phyloP scores from a whole-genome alignment of 306 rosid species.

The Psophocarpus tetragonolobus region DNA sequence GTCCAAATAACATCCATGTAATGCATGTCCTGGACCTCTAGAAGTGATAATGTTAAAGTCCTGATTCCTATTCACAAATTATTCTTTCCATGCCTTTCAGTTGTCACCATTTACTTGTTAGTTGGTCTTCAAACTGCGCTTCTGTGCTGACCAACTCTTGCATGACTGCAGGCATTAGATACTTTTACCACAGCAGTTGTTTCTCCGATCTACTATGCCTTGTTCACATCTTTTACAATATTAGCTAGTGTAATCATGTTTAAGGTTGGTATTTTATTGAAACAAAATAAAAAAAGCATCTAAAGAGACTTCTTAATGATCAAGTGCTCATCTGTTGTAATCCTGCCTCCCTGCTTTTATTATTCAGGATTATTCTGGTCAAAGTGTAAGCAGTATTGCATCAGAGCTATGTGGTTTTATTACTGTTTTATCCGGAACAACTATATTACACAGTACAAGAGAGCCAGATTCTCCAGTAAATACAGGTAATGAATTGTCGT shows the following conservation, averaged over 20 bases:
- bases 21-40: constrained; percentile 12
- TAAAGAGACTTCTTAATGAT: constrained; percentile 20
- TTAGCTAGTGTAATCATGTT: constrained; percentile 95
- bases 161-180: constrained; percentile 79
- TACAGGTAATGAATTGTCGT: constrained; percentile 57
- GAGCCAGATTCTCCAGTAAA: constrained; percentile 62
- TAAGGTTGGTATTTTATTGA: constrained; percentile 64
- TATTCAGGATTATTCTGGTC: constrained; percentile 87
- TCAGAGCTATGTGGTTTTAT: constrained; percentile 91
- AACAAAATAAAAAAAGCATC: constrained; percentile 21
- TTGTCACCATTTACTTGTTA: constrained; percentile 21
- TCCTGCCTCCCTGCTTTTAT: constrained; percentile 12
- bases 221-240: constrained; percentile 92
- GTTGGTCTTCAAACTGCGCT: constrained; percentile 30
- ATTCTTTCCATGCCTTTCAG: constrained; percentile 9
- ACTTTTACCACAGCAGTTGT: constrained; percentile 85
- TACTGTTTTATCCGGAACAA: constrained; percentile 88
- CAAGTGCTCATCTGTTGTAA: constrained; percentile 26
- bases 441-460: constrained; percentile 76
- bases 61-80: constrained; percentile 1
- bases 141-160: constrained; percentile 20
- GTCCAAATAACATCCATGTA: constrained; percentile 17
- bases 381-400: constrained; percentile 77
- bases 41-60: not conserved
- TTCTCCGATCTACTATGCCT: constrained; percentile 87